Evolutionary conservation across 192 early-diverging fungal genomes (phyloP), one percentile per base, ranked within the genome.

Genomic region (Coemansia sp.): DNA sequence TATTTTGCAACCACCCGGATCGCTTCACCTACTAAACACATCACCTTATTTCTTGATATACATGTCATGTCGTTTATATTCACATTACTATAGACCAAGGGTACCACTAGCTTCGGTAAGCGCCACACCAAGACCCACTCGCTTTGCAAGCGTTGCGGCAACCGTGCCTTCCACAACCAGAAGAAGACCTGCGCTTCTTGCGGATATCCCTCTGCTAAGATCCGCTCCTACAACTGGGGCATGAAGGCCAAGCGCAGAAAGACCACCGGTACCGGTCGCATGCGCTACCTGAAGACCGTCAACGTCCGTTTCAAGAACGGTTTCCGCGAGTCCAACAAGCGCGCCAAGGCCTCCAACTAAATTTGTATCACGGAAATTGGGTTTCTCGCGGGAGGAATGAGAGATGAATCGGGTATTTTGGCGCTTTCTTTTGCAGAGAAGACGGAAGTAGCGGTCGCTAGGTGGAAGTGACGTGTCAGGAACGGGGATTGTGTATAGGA

Each of bases 111-210:
- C 67, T 96, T 97, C 81, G 97, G 97, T 94, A 97, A 94, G 83
- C 92, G 93, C 78, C 95, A 99, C 89, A 93, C 87, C 81, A 99
- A 99, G 89, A 88, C 97, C 60, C 97, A 99, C 94, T 89, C 87
- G 58, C 84, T 97, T 64, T 99, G 96, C 91, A 80, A 85, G 63
- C 87, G 96, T 69, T 99, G 97, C 81, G 97, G 97, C 48, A 84
- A 84, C 58, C 88, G 94, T 57, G 86, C 94, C 39, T 96, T 95
- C 89, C 96, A 99, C 88, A 93, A 90, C 86, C 94, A 97, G 83
- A 99, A 99, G 92, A 99, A 99, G 91, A 96, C 92, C 36, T 99
- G 96, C 80, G 92, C 93, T 69, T 91, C 92, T 72, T 99, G 96
- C 82, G 94, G 92, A 50, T 99, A 95, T 80, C 96, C 96, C 36